Evolutionary conservation across 192 early-diverging fungal genomes (phyloP).

Genomic region (Entophlyctis helioformis): DNA sequence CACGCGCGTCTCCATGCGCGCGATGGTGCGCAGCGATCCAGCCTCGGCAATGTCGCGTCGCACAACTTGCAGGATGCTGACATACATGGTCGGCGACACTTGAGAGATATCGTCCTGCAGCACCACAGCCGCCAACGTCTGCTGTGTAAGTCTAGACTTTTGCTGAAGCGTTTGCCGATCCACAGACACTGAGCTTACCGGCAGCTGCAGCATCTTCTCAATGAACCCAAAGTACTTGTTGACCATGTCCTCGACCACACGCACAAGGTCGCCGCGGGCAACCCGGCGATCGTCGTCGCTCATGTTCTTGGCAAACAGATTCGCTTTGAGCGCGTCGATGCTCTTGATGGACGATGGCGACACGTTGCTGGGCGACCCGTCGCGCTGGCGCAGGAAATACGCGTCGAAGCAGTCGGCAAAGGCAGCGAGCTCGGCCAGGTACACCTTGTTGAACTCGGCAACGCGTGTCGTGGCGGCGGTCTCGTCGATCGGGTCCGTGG

Average conservation of each 20-base stretch:
- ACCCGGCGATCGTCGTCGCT: too few species aligned
- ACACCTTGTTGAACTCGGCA: conserved; percentile 21
- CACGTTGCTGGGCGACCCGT: too few species aligned
- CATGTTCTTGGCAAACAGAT: too few species aligned
- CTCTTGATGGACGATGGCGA: too few species aligned
- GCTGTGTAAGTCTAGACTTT: conserved; percentile 1
- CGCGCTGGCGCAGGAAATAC: conserved; percentile 37
- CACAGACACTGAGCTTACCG: conserved; percentile 14
- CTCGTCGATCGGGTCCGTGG: too few species aligned
- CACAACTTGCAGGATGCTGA: conserved; percentile 20
- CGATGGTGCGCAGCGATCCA: conserved; percentile 6
- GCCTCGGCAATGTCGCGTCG: conserved; percentile 12
- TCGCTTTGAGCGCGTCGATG: too few species aligned
- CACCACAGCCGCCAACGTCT: not conserved
- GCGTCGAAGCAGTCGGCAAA: conserved; percentile 35
- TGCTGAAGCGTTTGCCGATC: not conserved
- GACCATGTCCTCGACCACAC: conserved; percentile 18
- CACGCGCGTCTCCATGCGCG: conserved; percentile 11
- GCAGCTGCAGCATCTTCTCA: conserved; percentile 28
- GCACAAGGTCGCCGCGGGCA: conserved; percentile 16
- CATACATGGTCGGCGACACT: conserved; percentile 14
- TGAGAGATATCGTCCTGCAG: conserved; percentile 19
- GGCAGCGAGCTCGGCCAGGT: conserved; percentile 27
- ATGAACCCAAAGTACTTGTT: conserved; percentile 33
- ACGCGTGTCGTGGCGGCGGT: conserved; percentile 5